phyloP scores from a whole-genome alignment of 768 basidiomycete species.

The Tephrocybe rancida region DNA sequence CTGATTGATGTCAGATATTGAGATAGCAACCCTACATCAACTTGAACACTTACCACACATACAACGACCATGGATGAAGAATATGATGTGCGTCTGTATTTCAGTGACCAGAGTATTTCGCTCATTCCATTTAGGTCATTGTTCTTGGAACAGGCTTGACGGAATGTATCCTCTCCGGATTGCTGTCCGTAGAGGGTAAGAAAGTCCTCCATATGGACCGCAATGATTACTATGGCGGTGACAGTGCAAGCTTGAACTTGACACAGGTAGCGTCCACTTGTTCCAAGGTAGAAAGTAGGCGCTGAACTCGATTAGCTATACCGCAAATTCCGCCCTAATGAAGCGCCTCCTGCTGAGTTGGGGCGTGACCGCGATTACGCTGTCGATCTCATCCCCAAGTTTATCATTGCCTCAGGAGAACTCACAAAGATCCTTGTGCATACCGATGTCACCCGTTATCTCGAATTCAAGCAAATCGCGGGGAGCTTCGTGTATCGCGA shows the following conservation, averaged over 20 bases:
- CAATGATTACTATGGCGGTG: slow-evolving; percentile 99
- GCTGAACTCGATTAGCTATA: slow-evolving; percentile 65
- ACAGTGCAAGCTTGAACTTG: slow-evolving; percentile 94
- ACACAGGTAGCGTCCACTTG: slow-evolving; percentile 72
- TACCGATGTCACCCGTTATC: slow-evolving; percentile 97
- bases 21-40: slow-evolving; percentile 4
- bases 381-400: slow-evolving; percentile 97
- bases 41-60: slow-evolving; percentile 25
- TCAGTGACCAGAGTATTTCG: slow-evolving; percentile 9
- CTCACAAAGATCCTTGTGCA: slow-evolving; percentile 98
- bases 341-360: slow-evolving; percentile 77
- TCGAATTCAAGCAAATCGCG: slow-evolving; percentile 99
- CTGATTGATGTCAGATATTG: slow-evolving; percentile 20
- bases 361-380: slow-evolving; percentile 98
- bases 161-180: slow-evolving; percentile 96
- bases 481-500: slow-evolving; percentile 98
- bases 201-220: slow-evolving; percentile 99
- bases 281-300: background rate
- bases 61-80: slow-evolving; percentile 88
- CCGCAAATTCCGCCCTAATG: slow-evolving; percentile 87
- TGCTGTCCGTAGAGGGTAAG: slow-evolving; percentile 99
- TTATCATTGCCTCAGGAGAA: slow-evolving; percentile 98
- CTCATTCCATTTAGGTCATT: slow-evolving; percentile 59
- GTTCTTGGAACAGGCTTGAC: slow-evolving; percentile 97
- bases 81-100: slow-evolving; percentile 74